Evolutionary conservation across 306 rosid genomes (phyloP).

Genomic region (Lablab purpureus): DNA sequence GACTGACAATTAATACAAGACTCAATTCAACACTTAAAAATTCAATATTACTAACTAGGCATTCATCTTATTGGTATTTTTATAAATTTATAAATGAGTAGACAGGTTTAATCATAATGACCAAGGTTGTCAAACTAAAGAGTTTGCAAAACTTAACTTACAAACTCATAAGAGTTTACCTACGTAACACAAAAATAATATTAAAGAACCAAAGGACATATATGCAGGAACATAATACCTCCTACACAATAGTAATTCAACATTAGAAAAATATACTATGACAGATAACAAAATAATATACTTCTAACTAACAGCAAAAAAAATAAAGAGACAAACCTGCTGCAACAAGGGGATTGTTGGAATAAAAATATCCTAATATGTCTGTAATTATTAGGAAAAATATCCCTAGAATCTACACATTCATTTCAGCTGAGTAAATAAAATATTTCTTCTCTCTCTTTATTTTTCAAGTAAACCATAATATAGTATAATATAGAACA

Average conservation of each 20-base stretch:
- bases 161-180: neutral
- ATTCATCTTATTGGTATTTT: neutral
- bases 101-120: neutral
- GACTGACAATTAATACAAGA: conserved; percentile 18
- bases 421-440: no score
- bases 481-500: neutral
- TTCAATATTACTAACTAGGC: neutral
- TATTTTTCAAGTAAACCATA: no score
- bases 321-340: neutral
- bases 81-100: conserved; percentile 12
- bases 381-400: no score
- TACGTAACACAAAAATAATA: neutral
- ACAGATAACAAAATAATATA: no score
- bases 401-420: no score
- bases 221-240: neutral
- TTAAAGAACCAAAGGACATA: neutral
- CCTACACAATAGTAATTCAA: neutral
- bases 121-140: neutral
- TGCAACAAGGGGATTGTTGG: no score
- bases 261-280: no score
- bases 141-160: neutral
- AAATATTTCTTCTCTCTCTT: no score
- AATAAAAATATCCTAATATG: no score
- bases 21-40: conserved; percentile 3
- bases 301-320: no score